These are phyloP conservation scores for Fulvia fulva DNA, from an alignment of 2,329 filamentous ascomycete genomes.

Conservation along the genomic window DNA sequence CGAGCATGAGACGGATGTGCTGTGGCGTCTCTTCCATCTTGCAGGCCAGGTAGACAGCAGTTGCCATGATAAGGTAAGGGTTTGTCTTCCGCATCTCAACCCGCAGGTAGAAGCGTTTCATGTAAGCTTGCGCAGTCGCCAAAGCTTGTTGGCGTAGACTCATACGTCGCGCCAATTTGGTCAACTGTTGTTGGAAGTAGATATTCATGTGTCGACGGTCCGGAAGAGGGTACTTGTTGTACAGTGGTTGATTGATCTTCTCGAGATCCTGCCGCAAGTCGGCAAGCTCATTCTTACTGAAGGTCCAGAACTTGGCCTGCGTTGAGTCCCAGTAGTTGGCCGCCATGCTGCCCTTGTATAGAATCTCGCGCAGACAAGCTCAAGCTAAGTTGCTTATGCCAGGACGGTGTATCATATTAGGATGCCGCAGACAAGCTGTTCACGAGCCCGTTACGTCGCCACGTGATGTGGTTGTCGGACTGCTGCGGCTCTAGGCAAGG, in stretches of 20 bases:
- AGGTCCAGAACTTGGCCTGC: constrained; percentile 86
- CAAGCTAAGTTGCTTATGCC: no score
- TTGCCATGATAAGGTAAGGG: constrained; percentile 88
- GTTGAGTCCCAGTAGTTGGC: constrained; percentile 97
- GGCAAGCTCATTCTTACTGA: constrained; percentile 74
- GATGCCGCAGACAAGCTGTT: no score
- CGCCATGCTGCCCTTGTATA: constrained; percentile 58
- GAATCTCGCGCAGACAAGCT: background rate
- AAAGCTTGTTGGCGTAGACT: constrained; percentile 84
- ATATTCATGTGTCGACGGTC: constrained; percentile 80
- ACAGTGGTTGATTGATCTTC: constrained; percentile 64
- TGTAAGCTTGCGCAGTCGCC: constrained; percentile 89
- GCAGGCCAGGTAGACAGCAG: constrained; percentile 88
- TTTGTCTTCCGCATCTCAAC: constrained; percentile 91
- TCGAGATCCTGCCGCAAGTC: constrained; percentile 72
- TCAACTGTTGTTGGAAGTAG: constrained; percentile 84
- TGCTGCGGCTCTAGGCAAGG: no score
- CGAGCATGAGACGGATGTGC: constrained; percentile 86
- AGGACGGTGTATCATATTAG: no score
- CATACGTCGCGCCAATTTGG: constrained; percentile 78
- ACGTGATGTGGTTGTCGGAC: background rate
- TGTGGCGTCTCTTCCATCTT: constrained; percentile 98
- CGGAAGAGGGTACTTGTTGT: constrained; percentile 77
- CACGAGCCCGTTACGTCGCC: no score
- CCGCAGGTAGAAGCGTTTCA: constrained; percentile 88